These are phyloP conservation scores for Lasiodiplodia citricola DNA, from an alignment of 2,329 filamentous ascomycete genomes.

Conservation along the genomic window DNA sequence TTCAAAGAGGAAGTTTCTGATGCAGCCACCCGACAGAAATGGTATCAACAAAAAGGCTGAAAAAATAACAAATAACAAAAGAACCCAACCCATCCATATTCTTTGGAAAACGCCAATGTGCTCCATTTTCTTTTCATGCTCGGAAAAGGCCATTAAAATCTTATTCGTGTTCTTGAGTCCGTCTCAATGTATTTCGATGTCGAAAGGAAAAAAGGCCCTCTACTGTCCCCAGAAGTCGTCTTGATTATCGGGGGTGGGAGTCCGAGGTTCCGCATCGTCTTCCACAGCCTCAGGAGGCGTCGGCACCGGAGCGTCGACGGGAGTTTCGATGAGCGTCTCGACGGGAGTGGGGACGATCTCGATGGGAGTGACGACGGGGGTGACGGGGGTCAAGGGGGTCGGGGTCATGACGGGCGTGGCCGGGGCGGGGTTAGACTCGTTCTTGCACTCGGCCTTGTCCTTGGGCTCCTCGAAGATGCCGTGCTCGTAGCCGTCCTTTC, in stretches of 20 bases:
- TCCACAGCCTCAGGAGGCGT: not conserved
- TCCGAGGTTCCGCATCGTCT: not conserved
- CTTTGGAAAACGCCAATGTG: not conserved
- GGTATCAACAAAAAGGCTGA: not conserved
- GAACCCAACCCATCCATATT: not conserved
- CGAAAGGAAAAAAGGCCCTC: not conserved
- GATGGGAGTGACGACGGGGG: not conserved
- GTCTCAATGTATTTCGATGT: not conserved
- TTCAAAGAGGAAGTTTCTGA: not conserved
- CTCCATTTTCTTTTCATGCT: not conserved
- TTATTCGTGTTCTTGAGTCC: not conserved
- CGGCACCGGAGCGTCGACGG: not conserved
- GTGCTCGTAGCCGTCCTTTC: constrained; percentile 14
- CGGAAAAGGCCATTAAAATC: not conserved
- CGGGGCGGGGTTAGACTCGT: not conserved
- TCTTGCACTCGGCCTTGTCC: constrained; percentile 19
- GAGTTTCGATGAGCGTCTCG: not conserved
- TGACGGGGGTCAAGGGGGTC: not conserved
- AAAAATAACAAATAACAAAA: not conserved
- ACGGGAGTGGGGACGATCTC: not conserved
- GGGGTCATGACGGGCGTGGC: constrained; percentile 5
- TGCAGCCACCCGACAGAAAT: not conserved
- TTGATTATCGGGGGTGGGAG: not conserved
- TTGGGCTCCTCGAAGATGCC: constrained; percentile 11
- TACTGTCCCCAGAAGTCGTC: constrained; percentile 7